A percentile compares a stretch with the other conserved stretches of the same genome.
Conservation (phyloP, 2,329 filamentous ascomycete genomes). For the Paracorniculantispora psalliotae region DNA sequence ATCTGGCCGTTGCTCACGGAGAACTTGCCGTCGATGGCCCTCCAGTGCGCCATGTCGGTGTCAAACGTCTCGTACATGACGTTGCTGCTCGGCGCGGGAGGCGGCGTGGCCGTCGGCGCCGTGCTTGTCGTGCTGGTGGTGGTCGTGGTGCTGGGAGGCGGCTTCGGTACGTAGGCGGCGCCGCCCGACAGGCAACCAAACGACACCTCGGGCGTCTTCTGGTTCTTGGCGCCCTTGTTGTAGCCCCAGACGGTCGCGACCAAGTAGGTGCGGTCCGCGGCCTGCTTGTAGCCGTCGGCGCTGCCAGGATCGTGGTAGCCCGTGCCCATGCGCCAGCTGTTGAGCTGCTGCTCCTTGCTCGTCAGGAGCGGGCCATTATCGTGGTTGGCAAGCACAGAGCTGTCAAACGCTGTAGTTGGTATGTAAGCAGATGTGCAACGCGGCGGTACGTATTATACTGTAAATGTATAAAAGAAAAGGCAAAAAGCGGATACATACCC, state of each 20-base stretch:
- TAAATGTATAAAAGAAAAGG: neutral
- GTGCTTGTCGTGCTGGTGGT: neutral
- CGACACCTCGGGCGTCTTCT: neutral
- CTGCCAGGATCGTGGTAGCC: neutral
- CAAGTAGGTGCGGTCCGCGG: neutral
- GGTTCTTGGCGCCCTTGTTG: neutral
- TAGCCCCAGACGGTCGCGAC: constrained; percentile 3
- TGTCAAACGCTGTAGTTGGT: neutral
- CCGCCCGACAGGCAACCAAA: neutral
- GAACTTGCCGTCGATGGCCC: neutral
- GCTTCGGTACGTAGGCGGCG: neutral
- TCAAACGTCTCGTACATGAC: neutral
- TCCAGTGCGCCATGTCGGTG: neutral
- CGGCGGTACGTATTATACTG: no score
- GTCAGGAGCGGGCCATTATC: neutral
- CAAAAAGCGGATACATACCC: neutral
- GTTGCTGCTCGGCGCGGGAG: neutral
- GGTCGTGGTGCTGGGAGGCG: neutral
- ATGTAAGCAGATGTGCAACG: no score
- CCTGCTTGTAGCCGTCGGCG: neutral
- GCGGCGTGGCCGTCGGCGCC: no score
- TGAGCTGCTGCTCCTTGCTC: neutral
- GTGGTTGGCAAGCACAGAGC: neutral
- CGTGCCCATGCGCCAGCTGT: constrained; percentile 5
- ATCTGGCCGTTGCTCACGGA: neutral